Percentiles rank a stretch among this genome's conserved stretches.
phyloP scores from a whole-genome alignment of 2,329 filamentous ascomycete species.

The Clonostachys sp. region DNA sequence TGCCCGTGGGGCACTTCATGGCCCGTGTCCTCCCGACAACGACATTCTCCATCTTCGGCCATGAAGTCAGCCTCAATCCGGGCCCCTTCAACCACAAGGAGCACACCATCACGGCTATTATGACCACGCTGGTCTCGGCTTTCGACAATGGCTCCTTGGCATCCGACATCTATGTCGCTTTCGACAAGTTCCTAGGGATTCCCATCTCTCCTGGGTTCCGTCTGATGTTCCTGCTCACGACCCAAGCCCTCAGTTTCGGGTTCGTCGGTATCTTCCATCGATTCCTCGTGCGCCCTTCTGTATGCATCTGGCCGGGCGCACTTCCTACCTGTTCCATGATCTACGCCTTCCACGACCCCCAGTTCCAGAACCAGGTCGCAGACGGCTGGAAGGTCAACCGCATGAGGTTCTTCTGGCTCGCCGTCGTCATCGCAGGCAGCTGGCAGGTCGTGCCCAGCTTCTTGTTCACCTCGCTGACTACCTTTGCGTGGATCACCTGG shows the following conservation, averaged over 20 bases:
- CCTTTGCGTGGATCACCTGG: slow-evolving; percentile 44
- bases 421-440: slow-evolving; percentile 53
- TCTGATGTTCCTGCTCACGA: slow-evolving; percentile 26
- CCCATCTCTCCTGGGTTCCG: too few relatives aligned
- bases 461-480: slow-evolving; percentile 41
- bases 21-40: slow-evolving; percentile 21
- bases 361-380: slow-evolving; percentile 25
- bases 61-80: slow-evolving; percentile 27
- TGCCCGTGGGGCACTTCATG: slow-evolving; percentile 33
- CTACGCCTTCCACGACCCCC: slow-evolving; percentile 56
- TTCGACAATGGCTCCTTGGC: slow-evolving; percentile 20
- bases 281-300: slow-evolving; percentile 56
- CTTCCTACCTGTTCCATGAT: slow-evolving; percentile 59
- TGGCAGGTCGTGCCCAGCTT: slow-evolving; percentile 48
- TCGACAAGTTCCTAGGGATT: slow-evolving; percentile 55
- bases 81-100: slow-evolving; percentile 42
- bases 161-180: slow-evolving; percentile 39
- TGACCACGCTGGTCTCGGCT: slow-evolving; percentile 29
- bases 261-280: slow-evolving; percentile 54
- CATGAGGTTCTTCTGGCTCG: slow-evolving; percentile 56
- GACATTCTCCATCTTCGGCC: slow-evolving; percentile 22
- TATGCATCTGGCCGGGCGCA: slow-evolving; percentile 61
- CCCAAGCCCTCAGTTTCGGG: slow-evolving; percentile 60
- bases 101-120: slow-evolving; percentile 42
- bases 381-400: slow-evolving; percentile 56